Conservation (phyloP, 345 rosid genomes). For the Corchorus capsularis region DNA sequence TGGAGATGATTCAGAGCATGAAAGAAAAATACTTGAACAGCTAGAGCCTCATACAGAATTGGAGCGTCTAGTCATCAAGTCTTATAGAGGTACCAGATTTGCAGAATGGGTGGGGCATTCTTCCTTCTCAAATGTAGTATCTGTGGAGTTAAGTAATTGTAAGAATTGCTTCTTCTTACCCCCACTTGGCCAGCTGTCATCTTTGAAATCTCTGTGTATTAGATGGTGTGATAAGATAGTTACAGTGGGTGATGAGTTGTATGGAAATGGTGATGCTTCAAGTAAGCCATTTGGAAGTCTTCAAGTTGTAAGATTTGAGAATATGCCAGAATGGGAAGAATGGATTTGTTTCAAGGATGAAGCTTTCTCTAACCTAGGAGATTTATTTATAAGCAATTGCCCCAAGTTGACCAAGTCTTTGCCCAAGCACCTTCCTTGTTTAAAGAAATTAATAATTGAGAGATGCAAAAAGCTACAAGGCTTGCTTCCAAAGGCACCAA, state of each 20-base stretch:
- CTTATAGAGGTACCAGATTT: constrained; percentile 1
- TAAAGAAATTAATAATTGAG: not conserved
- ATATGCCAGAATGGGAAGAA: not conserved
- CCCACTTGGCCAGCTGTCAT: constrained; percentile 16
- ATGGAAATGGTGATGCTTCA: not conserved
- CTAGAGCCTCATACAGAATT: constrained; percentile 11
- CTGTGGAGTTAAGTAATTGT: not conserved
- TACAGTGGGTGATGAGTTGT: not conserved
- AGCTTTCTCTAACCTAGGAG: not conserved
- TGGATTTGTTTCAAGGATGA: not conserved
- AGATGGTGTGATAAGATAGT: not conserved
- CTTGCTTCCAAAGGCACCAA: not conserved
- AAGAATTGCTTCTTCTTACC: not conserved
- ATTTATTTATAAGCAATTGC: not conserved
- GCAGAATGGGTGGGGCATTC: constrained; percentile 13
- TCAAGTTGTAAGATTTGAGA: not conserved
- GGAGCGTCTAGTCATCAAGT: not conserved
- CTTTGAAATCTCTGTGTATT: constrained; percentile 3
- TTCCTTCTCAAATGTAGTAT: constrained; percentile 8
- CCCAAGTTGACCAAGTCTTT: not conserved
- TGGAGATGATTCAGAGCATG: not conserved
- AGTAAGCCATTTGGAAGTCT: constrained; percentile 11
- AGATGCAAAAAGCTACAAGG: not conserved
- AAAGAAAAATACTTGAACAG: constrained; percentile 9
- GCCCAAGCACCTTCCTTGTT: not conserved